phyloP scores from a whole-genome alignment of 2,329 filamentous ascomycete species.

The Blastomyces parvus region DNA sequence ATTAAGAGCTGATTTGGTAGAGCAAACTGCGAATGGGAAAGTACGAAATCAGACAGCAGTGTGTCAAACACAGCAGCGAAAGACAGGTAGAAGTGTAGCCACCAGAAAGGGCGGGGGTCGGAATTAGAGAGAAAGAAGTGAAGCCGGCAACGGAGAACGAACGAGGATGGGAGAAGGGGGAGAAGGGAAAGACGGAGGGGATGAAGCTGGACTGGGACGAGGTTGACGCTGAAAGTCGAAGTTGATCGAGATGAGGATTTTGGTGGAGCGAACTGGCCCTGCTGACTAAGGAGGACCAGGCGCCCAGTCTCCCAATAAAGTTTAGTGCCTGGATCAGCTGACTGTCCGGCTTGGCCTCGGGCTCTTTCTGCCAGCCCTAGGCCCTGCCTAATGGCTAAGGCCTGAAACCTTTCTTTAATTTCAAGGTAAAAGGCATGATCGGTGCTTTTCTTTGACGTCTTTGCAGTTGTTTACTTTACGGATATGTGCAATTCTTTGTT shows the following conservation, averaged over 20 bases:
- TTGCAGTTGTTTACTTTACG: neutral
- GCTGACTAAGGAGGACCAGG: neutral
- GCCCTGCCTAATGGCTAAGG: neutral
- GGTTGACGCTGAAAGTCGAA: constrained; percentile 10
- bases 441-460: neutral
- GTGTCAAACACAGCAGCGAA: constrained; percentile 39
- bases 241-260: constrained; percentile 8
- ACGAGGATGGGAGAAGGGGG: constrained; percentile 4
- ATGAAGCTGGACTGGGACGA: constrained; percentile 10
- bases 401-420: neutral
- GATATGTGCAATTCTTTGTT: neutral
- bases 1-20: constrained; percentile 18
- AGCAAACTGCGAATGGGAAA: constrained; percentile 31
- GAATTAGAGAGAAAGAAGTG: constrained; percentile 3
- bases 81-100: constrained; percentile 13
- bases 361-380: neutral
- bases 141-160: neutral
- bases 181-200: constrained; percentile 2
- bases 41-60: constrained; percentile 24
- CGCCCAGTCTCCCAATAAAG: neutral
- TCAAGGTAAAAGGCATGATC: neutral
- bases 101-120: constrained; percentile 8
- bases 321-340: constrained; percentile 1
- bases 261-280: neutral
- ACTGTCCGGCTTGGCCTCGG: neutral